phyloP scores from a whole-genome alignment of 1,139 yeast genomes.

The Kluyveromyces marxianus region DNA sequence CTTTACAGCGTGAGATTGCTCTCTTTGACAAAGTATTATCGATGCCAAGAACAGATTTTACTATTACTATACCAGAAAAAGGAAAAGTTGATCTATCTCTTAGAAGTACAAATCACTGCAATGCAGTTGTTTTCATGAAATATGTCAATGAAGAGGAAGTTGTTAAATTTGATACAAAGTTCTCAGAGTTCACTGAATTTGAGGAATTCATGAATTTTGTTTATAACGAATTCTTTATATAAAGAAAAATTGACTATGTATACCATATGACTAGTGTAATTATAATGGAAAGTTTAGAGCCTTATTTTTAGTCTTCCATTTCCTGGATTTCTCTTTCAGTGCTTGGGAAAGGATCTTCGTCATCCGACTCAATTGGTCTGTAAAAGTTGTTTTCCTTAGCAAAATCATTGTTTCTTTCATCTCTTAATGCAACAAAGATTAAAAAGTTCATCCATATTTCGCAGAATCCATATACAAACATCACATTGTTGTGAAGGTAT shows the following conservation, averaged over 20 bases:
- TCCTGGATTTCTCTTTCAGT: conserved; percentile 13
- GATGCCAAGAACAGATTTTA: conserved; percentile 19
- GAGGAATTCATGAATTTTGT: conserved; percentile 30
- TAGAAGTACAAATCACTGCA: conserved; percentile 28
- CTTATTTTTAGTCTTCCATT: conserved; percentile 3
- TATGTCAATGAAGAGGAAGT: conserved; percentile 10
- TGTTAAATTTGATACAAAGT: conserved; percentile 22
- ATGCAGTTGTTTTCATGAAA: conserved; percentile 22
- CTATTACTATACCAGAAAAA: conserved; percentile 12
- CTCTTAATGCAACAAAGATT: conserved; percentile 55
- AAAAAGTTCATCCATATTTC: conserved; percentile 69
- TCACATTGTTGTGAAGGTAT: conserved; percentile 50
- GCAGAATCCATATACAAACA: conserved; percentile 53
- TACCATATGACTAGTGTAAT: neutral
- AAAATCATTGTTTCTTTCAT: conserved; percentile 39
- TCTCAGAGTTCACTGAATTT: conserved; percentile 29
- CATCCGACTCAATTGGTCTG: conserved; percentile 2
- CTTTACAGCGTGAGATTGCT: conserved; percentile 20
- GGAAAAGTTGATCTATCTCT: conserved; percentile 16
- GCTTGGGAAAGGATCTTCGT: conserved; percentile 6
- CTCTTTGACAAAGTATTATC: conserved; percentile 20
- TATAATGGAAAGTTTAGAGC: neutral
- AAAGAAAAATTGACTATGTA: neutral
- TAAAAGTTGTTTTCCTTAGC: conserved; percentile 7
- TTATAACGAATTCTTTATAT: conserved; percentile 19